A percentile compares a stretch with the other conserved stretches of the same genome.
Evolutionary conservation across 2,329 filamentous ascomycete species (phyloP).

Genomic region (Arthroderma sp.): DNA sequence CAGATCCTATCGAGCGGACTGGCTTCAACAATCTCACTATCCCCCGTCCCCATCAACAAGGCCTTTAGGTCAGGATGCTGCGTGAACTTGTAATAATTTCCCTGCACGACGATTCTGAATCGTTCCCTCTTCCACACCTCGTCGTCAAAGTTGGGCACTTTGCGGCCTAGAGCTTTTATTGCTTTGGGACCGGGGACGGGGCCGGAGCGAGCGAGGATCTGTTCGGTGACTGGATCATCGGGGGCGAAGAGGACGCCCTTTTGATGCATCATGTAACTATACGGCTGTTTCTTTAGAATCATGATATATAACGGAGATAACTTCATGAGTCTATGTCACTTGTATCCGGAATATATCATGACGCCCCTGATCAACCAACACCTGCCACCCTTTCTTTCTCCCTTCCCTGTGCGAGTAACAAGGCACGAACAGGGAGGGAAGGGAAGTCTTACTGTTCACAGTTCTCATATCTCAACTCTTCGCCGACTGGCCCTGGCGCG

Average conservation of each 20-base stretch:
- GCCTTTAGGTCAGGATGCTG: slow-evolving; percentile 21
- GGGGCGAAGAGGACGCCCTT: slow-evolving; percentile 25
- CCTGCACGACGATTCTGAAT: slow-evolving; percentile 22
- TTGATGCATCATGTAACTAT: slow-evolving; percentile 25
- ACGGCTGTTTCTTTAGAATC: background rate
- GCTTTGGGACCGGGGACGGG: slow-evolving; percentile 17
- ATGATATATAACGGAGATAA: slow-evolving; percentile 11
- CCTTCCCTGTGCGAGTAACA: background rate
- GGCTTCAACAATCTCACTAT: slow-evolving; percentile 24
- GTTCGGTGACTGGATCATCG: slow-evolving; percentile 18
- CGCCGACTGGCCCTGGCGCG: background rate
- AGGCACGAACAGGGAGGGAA: background rate
- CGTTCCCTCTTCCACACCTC: slow-evolving; percentile 20
- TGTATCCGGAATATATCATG: background rate
- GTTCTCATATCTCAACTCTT: slow-evolving; percentile 14
- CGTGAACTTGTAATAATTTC: slow-evolving; percentile 25
- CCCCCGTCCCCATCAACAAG: slow-evolving; percentile 22
- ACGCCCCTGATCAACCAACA: background rate
- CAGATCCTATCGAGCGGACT: slow-evolving; percentile 28
- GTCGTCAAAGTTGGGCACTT: slow-evolving; percentile 24
- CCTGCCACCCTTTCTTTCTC: background rate
- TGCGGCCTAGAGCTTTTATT: slow-evolving; percentile 21
- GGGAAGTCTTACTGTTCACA: slow-evolving; percentile 13
- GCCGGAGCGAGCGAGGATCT: slow-evolving; percentile 18
- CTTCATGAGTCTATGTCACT: background rate